Evolutionary conservation across 176 grass and related monocot species (phyloP), one percentile per base, ranked within the genome.

Genomic region (Areca catechu): DNA sequence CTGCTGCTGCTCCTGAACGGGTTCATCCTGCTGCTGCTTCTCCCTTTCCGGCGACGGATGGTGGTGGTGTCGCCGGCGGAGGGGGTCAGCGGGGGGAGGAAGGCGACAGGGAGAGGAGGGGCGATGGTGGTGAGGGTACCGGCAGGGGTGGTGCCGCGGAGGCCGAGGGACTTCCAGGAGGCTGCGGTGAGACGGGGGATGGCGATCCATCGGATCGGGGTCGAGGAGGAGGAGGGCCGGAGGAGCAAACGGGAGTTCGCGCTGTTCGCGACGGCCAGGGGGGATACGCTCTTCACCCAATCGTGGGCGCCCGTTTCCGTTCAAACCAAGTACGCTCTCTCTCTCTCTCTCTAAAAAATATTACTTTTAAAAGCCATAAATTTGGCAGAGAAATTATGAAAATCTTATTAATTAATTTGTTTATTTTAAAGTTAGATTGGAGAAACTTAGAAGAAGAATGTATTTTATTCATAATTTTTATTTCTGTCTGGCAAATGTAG

Each of bases 211-310:
- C 16, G 14, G 22, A 23, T 59, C 0, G 14, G 57, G 57, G 22
- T 25, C 15, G 57, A 16, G 10, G 57, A 16, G 57, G 57, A 59
- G 5, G 57, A 54, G 10, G 53, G 20, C 5, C 56, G 56, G 57
- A 59, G 57, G 22, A 59, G 57, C 57, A 15, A 16, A 16, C 22
- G 57, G 57, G 57, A 29, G 57, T 59, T 17, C 16, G 57, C 24
- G 16, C 20, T 59, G 24, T 59, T 59, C 24, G 3, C 9, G 15
- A 59, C 57, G 57, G 57, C 57, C 4, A 59, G 57, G 30, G 57
- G 57, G 16, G 57, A 59, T 25, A 59, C 57, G 57, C 57, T 59
- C 57, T 59, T 59, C 57, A 59, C 57, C 22, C 57, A 17, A 24
- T 59, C 57, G 15, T 59, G 57, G 57, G 24, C 57, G 14, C 57